Percentiles rank a stretch among this genome's conserved stretches.
Conservation (phyloP, 1,284 basidiomycete species). For the Phellopilus nigrolimitatus region DNA sequence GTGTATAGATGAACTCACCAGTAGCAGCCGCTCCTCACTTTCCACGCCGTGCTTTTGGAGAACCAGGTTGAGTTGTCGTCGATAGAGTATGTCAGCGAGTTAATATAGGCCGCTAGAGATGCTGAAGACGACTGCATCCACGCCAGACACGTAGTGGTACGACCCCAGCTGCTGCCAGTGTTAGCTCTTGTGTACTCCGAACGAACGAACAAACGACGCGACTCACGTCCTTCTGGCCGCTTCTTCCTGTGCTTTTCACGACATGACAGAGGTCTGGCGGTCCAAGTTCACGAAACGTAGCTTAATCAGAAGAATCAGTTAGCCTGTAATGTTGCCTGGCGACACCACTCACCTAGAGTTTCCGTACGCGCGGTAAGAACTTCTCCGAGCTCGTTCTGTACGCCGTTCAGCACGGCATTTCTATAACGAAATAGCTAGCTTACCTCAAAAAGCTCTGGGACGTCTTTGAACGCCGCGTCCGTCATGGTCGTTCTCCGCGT, state of each 20-base stretch:
- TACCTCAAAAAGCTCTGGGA: constrained; percentile 71
- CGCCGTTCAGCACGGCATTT: constrained; percentile 7
- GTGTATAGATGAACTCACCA: constrained; percentile 53
- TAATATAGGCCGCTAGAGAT: constrained; percentile 96
- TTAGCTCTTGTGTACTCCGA: constrained; percentile 16
- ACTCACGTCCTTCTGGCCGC: constrained; percentile 82
- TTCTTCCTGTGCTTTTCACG: constrained; percentile 84
- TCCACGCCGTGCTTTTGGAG: constrained; percentile 82
- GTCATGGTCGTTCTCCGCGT: constrained; percentile 28
- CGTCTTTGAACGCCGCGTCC: constrained; percentile 45
- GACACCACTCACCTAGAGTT: constrained; percentile 66
- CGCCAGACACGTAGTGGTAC: constrained; percentile 94
- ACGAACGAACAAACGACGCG: neutral
- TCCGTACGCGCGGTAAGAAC: constrained; percentile 88
- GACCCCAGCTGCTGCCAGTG: constrained; percentile 66
- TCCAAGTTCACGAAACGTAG: constrained; percentile 93
- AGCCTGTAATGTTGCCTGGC: constrained; percentile 10
- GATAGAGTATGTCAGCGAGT: constrained; percentile 92
- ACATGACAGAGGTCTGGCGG: constrained; percentile 97
- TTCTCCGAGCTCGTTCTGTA: constrained; percentile 87
- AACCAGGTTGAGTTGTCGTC: constrained; percentile 95
- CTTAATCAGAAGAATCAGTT: constrained; percentile 39
- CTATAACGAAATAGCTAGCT: constrained; percentile 19
- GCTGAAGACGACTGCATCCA: constrained; percentile 97
- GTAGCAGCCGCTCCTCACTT: constrained; percentile 90